These are phyloP conservation scores for Pythium biforme DNA, from an alignment of 352 stramenopile genomes.

Conservation along the genomic window DNA sequence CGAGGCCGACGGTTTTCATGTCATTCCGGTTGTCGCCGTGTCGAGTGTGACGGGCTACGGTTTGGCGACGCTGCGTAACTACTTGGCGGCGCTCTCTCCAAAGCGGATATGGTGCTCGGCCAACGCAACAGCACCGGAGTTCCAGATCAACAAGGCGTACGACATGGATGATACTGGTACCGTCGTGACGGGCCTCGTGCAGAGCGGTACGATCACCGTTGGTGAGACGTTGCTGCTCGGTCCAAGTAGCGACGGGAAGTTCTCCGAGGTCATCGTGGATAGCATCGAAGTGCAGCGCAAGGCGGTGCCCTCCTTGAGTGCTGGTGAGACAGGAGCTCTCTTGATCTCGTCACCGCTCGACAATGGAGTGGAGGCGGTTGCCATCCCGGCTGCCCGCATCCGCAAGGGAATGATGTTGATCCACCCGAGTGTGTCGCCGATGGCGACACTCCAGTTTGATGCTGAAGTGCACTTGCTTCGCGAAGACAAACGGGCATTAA, in stretches of 20 bases:
- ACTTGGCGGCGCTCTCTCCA: constrained; percentile 52
- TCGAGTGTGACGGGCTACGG: constrained; percentile 62
- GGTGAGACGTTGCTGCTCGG: constrained; percentile 70
- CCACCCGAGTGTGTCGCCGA: constrained; percentile 59
- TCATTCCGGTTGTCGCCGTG: constrained; percentile 59
- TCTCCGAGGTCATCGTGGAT: constrained; percentile 63
- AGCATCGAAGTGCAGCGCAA: constrained; percentile 84
- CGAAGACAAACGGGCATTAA: constrained; percentile 47
- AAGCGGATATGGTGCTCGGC: constrained; percentile 55
- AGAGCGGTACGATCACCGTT: constrained; percentile 62
- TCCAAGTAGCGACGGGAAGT: constrained; percentile 50
- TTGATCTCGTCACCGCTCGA: constrained; percentile 33
- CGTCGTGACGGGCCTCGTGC: constrained; percentile 68
- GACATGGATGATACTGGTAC: constrained; percentile 69
- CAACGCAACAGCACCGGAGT: constrained; percentile 54
- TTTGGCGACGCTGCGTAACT: constrained; percentile 54
- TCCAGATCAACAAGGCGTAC: constrained; percentile 80
- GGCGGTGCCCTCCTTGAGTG: constrained; percentile 48
- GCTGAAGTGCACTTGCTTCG: constrained; percentile 70
- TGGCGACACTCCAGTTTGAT: constrained; percentile 69
- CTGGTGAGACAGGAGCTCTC: constrained; percentile 69
- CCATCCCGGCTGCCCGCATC: constrained; percentile 31
- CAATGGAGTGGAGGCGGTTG: neutral
- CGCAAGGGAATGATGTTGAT: constrained; percentile 74
- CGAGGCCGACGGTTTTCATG: constrained; percentile 20